Base-by-base conservation (phyloP, 2,329 filamentous ascomycete species). In the Ophiostoma tasmaniense region DNA sequence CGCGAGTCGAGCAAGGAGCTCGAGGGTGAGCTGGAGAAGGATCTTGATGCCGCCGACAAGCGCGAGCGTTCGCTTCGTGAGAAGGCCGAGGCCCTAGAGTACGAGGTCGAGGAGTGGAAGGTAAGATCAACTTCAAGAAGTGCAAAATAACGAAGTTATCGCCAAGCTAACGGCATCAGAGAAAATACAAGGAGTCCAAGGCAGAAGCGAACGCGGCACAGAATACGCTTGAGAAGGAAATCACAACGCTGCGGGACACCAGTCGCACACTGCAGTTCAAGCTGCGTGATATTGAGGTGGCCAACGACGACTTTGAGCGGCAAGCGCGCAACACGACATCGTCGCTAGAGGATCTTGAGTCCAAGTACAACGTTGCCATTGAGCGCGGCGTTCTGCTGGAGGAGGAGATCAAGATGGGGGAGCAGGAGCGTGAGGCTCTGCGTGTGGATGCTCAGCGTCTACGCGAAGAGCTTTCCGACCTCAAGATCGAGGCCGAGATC, bases 51-150 rank as follows among this genome's bases (percentile, higher is more conserved):
- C 62, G 93, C 93, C 62, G 95, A 99, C 83, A 96, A 96, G 82
- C 87, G 93, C 75, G 94, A 98, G 81, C 87, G 93, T 72, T 83
- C 88, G 73, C 80, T 97, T 74, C 89, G 93, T 78, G 90, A 96
- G 78, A 96, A 94, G 81, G 90, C 92, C 0, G 94, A 98, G 78
- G 85, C 84, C 50, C 79, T 96, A 72, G 87, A 85, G 66, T 99
- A 92, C 76, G 93, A 98, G 78, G 93, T 95, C 0, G 93, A 98
- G 70, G 95, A 99, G 80, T 99, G 95, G 95, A 98, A 98, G 89
- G 93, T 94, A 82, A 8, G 61, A 25, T 33, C 25, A 79, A 86
- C 74, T 25, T 28, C 13, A n/a, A 33, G 10, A 55, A 6, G 14
- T 33, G 6, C 30, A 62, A 7, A 8, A n/a, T 10, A 11, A 11